Conservation (phyloP, 1,284 basidiomycete genomes). For the Mycosarcoma maydis region DNA sequence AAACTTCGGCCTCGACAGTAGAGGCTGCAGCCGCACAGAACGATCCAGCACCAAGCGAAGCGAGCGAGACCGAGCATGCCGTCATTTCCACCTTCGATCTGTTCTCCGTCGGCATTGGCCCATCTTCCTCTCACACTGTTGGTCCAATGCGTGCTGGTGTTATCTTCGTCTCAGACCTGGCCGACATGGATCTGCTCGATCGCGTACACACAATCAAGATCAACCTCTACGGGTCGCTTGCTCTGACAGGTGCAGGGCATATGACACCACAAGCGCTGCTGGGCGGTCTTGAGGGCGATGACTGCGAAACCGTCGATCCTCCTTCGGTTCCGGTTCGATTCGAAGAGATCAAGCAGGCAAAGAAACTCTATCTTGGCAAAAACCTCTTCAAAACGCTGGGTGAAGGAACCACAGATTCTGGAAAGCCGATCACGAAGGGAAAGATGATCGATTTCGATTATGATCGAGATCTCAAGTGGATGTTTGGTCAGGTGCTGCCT, state of each 20-base stretch:
- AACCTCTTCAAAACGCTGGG: slow-evolving; percentile 43
- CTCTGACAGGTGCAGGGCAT: slow-evolving; percentile 82
- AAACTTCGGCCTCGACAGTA: not conserved
- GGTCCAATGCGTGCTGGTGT: slow-evolving; percentile 87
- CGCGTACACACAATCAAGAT: slow-evolving; percentile 84
- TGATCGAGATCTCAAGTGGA: slow-evolving; percentile 89
- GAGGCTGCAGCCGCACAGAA: not conserved
- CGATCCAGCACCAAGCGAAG: slow-evolving; percentile 5
- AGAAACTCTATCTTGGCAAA: slow-evolving; percentile 76
- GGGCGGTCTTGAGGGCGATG: slow-evolving; percentile 82
- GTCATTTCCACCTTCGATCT: slow-evolving; percentile 81
- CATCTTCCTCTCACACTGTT: slow-evolving; percentile 74
- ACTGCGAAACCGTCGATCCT: slow-evolving; percentile 79
- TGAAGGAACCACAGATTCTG: not conserved
- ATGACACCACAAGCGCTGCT: slow-evolving; percentile 93
- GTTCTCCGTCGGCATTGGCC: slow-evolving; percentile 83
- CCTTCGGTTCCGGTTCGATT: slow-evolving; percentile 77
- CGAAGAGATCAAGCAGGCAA: slow-evolving; percentile 75
- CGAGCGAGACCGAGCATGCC: slow-evolving; percentile 77
- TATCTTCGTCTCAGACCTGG: slow-evolving; percentile 79
- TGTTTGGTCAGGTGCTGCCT: slow-evolving; percentile 74
- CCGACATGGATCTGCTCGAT: slow-evolving; percentile 76
- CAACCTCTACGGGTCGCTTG: slow-evolving; percentile 76
- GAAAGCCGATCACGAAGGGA: slow-evolving; percentile 7
- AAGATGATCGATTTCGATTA: slow-evolving; percentile 79